Evolutionary conservation across 352 stramenopile species (phyloP).

Genomic region (Globisporangium acanthophoron): DNA sequence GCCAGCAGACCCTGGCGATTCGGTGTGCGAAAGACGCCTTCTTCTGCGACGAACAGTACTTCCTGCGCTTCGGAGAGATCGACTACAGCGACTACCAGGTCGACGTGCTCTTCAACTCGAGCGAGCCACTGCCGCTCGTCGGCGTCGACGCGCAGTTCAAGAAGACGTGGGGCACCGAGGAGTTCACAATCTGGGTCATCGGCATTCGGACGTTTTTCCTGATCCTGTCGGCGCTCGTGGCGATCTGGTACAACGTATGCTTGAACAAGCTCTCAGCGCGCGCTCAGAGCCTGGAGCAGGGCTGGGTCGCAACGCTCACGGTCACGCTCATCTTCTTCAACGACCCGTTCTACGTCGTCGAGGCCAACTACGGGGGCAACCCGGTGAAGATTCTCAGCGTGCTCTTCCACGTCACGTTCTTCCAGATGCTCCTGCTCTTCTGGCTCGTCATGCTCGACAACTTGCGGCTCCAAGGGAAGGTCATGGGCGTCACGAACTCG

Average conservation of each 20-base stretch:
- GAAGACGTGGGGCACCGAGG: conserved; percentile 42
- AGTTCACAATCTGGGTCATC: conserved; percentile 55
- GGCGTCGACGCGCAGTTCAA: conserved; percentile 42
- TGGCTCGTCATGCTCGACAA: conserved; percentile 59
- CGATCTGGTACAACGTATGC: conserved; percentile 37
- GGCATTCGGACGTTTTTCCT: conserved; percentile 56
- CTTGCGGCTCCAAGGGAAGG: conserved; percentile 40
- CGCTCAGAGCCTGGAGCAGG: conserved; percentile 57
- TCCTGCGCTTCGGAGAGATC: conserved; percentile 49
- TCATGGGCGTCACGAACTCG: conserved; percentile 43
- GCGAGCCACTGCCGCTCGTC: conserved; percentile 24
- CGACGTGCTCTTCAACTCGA: conserved; percentile 56
- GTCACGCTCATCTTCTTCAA: conserved; percentile 51
- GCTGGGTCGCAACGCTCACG: conserved; percentile 39
- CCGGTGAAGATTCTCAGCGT: conserved; percentile 40
- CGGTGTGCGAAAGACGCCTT: conserved; percentile 23
- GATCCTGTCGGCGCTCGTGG: conserved; percentile 27
- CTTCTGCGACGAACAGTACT: conserved; percentile 41
- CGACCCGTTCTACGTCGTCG: conserved; percentile 51
- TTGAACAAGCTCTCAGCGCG: conserved; percentile 35
- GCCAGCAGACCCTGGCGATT: conserved; percentile 29
- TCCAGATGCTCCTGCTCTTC: conserved; percentile 51
- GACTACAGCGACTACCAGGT: conserved; percentile 50
- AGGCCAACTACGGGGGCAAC: conserved; percentile 44
- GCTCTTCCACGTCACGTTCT: conserved; percentile 54